Base-by-base conservation (phyloP, 202 grass and related monocot species). In the Alloteropsis angusta region DNA sequence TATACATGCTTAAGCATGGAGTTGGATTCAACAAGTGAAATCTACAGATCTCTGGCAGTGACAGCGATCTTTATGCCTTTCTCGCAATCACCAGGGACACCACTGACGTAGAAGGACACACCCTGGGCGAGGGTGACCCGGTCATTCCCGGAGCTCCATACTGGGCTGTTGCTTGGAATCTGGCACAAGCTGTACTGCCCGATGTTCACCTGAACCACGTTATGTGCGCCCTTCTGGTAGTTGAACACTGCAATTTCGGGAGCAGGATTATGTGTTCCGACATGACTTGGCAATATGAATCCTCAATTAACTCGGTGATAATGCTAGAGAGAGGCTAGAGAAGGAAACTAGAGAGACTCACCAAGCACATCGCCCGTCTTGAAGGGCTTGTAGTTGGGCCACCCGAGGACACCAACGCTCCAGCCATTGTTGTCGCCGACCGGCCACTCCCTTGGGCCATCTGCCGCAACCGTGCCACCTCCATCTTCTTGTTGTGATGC, bases 341-440 rank as follows among this genome's bases (percentile, higher is more conserved):
- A 30, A 30, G 28, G 28, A 30, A 30, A 30, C n/a, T n/a, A n/a
- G n/a, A 45, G 43, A 0, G 52, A 74, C 80, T 37, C 60, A 87
- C 85, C 26, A 13, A 87, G 85, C 12, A 83, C 80, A 41, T 87
- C 85, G 14, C 85, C 85, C 4, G 80, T 67, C 48, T 65, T 61
- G 67, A 87, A 83, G 6, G 54, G 75, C 85, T 87, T 87, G 25
- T 61, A 80, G 23, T 68, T 88, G 3, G 85, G 48, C 85, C 85
- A 88, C 44, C 43, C 54, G 6, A 49, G 60, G 22, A 70, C 53
- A 48, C 65, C 72, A n/a, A 83, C 61, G 57, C 23, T 79, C 85
- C 80, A 88, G 11, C 85, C 85, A 14, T 56, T 56, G 28, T 41
- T 56, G 56, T 42, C 73, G 11, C 85, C 85, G n/a, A 83, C 85